Evolutionary conservation across 2,329 filamentous ascomycete genomes (phyloP).

Genomic region (Pleurostoma richardsiae): DNA sequence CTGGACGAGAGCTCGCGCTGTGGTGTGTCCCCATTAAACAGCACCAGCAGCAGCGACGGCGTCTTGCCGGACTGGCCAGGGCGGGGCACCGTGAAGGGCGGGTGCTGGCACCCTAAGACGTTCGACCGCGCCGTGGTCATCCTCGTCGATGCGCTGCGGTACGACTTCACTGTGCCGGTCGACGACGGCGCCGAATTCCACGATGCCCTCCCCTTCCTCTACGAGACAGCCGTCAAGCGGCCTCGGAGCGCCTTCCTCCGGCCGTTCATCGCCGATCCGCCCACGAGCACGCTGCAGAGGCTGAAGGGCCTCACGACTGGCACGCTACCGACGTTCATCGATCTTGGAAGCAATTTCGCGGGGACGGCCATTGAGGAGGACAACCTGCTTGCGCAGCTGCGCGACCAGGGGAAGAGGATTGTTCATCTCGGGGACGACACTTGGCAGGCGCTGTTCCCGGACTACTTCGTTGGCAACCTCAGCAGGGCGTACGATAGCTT

Average conservation of each 20-base stretch:
- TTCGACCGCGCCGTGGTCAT: constrained; percentile 91
- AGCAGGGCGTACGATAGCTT: constrained; percentile 93
- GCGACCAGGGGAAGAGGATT: constrained; percentile 63
- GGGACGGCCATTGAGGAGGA: constrained; percentile 96
- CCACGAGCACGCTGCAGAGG: constrained; percentile 86
- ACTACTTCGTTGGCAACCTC: constrained; percentile 83
- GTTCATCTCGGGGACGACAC: constrained; percentile 98
- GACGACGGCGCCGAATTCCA: constrained; percentile 62
- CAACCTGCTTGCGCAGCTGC: constrained; percentile 63
- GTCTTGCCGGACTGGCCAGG: constrained; percentile 35
- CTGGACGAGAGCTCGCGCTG: constrained; percentile 73
- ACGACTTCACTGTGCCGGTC: constrained; percentile 91
- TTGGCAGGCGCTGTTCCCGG: constrained; percentile 89
- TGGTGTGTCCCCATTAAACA: constrained; percentile 51
- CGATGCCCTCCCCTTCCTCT: constrained; percentile 79
- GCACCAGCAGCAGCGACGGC: constrained; percentile 49
- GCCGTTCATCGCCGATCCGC: constrained; percentile 95
- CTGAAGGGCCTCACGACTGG: constrained; percentile 93
- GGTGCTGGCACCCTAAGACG: constrained; percentile 94
- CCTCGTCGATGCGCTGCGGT: constrained; percentile 87
- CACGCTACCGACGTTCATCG: constrained; percentile 89
- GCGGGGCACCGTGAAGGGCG: constrained; percentile 46
- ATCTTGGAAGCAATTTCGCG: constrained; percentile 91
- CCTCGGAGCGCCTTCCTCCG: constrained; percentile 83
- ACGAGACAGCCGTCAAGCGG: constrained; percentile 70